phyloP scores from a whole-genome alignment of 306 rosid genomes.

The Quercus ilex region DNA sequence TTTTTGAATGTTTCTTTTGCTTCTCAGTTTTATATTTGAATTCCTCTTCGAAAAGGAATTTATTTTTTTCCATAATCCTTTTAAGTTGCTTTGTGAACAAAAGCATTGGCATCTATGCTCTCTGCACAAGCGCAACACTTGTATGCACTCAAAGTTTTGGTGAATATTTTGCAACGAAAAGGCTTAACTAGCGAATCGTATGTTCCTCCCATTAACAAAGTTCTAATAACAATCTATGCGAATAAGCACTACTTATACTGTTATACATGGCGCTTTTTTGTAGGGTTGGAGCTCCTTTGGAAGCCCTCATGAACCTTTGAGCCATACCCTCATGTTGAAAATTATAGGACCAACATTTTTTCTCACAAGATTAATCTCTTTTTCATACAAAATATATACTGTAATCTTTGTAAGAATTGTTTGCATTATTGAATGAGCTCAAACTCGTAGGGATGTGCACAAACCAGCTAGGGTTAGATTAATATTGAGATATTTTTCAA shows the following conservation, averaged over 20 bases:
- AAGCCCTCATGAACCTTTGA: too few species aligned
- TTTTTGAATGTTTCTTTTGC: constrained; percentile 10
- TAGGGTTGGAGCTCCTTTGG: too few species aligned
- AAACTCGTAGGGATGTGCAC: too few species aligned
- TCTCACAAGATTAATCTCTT: too few species aligned
- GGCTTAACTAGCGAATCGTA: constrained; percentile 29
- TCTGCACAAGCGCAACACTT: constrained; percentile 16
- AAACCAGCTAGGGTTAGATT: too few species aligned
- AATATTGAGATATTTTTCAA: too few species aligned
- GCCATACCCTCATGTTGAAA: too few species aligned
- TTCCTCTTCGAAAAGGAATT: background rate
- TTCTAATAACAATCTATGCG: constrained; percentile 24
- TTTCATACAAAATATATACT: background rate
- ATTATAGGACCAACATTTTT: too few species aligned
- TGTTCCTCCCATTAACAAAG: constrained; percentile 20
- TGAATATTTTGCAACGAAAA: constrained; percentile 36
- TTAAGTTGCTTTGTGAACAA: background rate
- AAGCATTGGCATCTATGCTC: constrained; percentile 36
- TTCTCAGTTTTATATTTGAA: background rate
- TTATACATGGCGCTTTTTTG: background rate
- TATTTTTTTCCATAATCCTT: background rate
- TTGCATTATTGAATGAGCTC: background rate
- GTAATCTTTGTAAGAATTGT: background rate
- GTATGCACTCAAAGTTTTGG: constrained; percentile 8
- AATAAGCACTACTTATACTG: background rate